These are phyloP conservation scores for Salvia sclarea DNA, from an alignment of 305 asterid species.

Conservation along the genomic window DNA sequence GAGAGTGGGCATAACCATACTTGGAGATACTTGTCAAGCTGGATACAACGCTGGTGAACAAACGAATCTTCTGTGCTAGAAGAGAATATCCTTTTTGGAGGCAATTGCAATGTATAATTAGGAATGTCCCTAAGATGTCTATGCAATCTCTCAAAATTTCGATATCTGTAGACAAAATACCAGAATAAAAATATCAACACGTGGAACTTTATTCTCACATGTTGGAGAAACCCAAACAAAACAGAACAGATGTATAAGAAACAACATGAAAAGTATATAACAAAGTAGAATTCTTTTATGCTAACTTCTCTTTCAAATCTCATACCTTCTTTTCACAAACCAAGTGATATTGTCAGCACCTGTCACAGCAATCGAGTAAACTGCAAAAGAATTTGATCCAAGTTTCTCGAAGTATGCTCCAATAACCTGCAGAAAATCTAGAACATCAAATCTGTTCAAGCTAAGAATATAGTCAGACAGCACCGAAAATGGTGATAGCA, in stretches of 20 bases:
- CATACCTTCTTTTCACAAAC: constrained; percentile 90
- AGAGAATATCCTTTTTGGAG: constrained; percentile 93
- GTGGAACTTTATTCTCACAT: constrained; percentile 13
- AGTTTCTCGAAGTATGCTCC: constrained; percentile 93
- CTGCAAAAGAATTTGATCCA: constrained; percentile 84
- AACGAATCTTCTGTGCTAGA: constrained; percentile 85
- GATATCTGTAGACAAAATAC: constrained; percentile 56
- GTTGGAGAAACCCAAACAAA: constrained; percentile 18
- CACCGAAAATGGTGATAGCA: constrained; percentile 26
- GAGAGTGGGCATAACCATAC: constrained; percentile 41
- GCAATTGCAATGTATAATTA: constrained; percentile 81
- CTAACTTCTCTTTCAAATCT: constrained; percentile 25
- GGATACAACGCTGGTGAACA: constrained; percentile 93
- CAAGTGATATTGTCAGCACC: constrained; percentile 70
- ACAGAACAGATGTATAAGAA: background rate
- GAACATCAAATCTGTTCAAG: constrained; percentile 36
- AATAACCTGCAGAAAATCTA: constrained; percentile 60
- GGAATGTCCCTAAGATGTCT: constrained; percentile 89
- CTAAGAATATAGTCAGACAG: constrained; percentile 27
- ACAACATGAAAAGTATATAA: background rate
- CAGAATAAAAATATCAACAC: constrained; percentile 27
- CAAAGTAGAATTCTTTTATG: constrained; percentile 8
- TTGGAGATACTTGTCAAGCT: constrained; percentile 88
- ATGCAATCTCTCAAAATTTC: constrained; percentile 90
- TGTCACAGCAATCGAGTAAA: constrained; percentile 78